Evolutionary conservation across 345 rosid genomes (phyloP), one percentile per base, ranked within the genome.

Genomic region (Eucalyptus tenuipes): DNA sequence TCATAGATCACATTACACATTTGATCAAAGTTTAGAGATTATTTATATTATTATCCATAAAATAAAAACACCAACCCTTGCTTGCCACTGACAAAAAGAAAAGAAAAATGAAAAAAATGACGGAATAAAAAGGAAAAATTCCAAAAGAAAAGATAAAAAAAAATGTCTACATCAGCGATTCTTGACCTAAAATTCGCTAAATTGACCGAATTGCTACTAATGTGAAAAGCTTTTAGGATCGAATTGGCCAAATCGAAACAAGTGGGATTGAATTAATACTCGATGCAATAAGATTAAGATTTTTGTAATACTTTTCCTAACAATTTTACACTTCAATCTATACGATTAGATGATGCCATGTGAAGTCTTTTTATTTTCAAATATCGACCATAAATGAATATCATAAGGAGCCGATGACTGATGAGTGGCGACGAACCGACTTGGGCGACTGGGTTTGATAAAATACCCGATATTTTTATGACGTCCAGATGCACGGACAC

Each of bases 71-170:
- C 57, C 10, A 52, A 52, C 25, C 25, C 25, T 7, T 0, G 0
- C 55, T 52, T 1, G 4, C 55, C 55, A 52, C 22, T 3, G 0
- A 52, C 25, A 20, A 52, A 2, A 52, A 52, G 57, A 52, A 52
- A 52, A 1, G 10, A 17, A 7, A 52, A 52, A 18, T 52, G 57
- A 52, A 18, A 18, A 48, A 7, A 52, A 18, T 52, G 57, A 18
- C 0, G 0, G 25, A 8, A 20, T 52, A 18, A 18, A 52, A 20
- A 52, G 10, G 57, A 52, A 52, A 52, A 52, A 1, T 0, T 52
- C 9, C 9, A 18, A 52, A 50, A 50, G 7, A 49, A 16, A 50
- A 50, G 2, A 50, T 6, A 16, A 2, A 49, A 15, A 50, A 52
- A 52, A 52, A 18, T 20, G 10, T 52, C 25, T 8, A 52, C 57